Evolutionary conservation across 2,329 filamentous ascomycete genomes (phyloP), one percentile per base, ranked within the genome.

Genomic region (Fusarium sp.): DNA sequence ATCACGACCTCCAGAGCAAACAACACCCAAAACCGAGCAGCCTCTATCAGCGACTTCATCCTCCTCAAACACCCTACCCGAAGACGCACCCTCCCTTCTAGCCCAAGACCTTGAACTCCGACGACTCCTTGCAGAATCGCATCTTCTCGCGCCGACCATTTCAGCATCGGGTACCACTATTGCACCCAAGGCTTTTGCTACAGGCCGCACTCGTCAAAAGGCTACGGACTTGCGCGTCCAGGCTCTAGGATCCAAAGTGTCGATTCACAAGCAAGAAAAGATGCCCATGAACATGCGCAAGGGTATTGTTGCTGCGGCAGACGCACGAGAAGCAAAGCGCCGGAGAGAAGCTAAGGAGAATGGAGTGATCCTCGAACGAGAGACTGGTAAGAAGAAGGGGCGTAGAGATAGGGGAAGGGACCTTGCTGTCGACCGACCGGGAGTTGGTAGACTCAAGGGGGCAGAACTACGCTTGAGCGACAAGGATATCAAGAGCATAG

Each of bases 81-180:
- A 92, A 78, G 89, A 92, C 79, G 88, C 88, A 58, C 87, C 87
- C 72, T 88, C 88, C 16, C 93, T 97, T 70, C 88, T 98, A 23
- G 95, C 95, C 81, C 95, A 98, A 82, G 96, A 98, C 81, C 90
- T 97, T 60, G 95, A 94, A 43, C 90, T 99, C 19, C 96, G 98
- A 81, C 92, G 95, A 52, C 90, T 99, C 44, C 90, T 99, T 65
- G 89, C 92, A 75, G 96, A 99, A 86, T 98, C 95, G 1, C 95
- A 97, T 83, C 91, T 98, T 69, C 90, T 98, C 64, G 71, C 78
- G 18, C 78, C 81, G 7, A 86, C 88, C 49, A 86, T 88, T 23
- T 79, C 88, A 28, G 79, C 82, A 63, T 80, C 82, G 57, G 73
- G 80, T 47, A 80, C 83, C 21, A 77, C 84, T 49, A 80, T 83